Evolutionary conservation across 306 rosid species (phyloP).

Genomic region (Myrica gale): DNA sequence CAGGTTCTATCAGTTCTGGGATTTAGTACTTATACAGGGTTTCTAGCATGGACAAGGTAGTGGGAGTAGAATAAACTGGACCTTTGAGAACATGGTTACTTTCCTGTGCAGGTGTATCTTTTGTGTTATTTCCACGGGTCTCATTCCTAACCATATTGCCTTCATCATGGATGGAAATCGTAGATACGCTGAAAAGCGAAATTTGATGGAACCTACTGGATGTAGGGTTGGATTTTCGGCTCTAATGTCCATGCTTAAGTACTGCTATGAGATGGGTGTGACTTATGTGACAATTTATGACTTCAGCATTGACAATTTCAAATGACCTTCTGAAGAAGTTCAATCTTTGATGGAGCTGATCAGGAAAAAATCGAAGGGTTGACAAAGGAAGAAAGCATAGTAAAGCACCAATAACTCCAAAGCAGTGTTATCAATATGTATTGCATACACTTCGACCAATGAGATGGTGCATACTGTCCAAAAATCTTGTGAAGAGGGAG

Average conservation of each 20-base stretch:
- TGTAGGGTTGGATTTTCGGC: constrained; percentile 35
- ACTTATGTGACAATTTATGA: constrained; percentile 39
- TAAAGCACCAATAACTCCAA: constrained; percentile 33
- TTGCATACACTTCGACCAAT: constrained; percentile 45
- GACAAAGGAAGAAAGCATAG: constrained; percentile 33
- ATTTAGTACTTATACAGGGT: neutral
- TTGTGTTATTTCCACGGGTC: constrained; percentile 30
- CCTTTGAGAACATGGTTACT: constrained; percentile 26
- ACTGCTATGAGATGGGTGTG: constrained; percentile 42
- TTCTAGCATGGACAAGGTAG: constrained; percentile 3
- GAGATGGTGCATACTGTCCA: constrained; percentile 50
- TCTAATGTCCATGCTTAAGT: constrained; percentile 35
- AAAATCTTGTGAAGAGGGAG: constrained; percentile 36
- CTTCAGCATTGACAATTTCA: constrained; percentile 43
- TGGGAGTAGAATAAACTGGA: neutral
- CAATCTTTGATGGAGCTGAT: constrained; percentile 43
- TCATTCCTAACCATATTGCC: constrained; percentile 37
- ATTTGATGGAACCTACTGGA: constrained; percentile 28
- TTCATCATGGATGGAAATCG: constrained; percentile 50
- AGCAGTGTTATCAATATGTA: constrained; percentile 36
- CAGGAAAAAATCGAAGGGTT: constrained; percentile 40
- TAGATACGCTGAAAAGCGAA: constrained; percentile 31
- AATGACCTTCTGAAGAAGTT: constrained; percentile 37
- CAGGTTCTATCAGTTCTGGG: constrained; percentile 9
- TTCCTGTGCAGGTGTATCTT: constrained; percentile 29